Evolutionary conservation across 208 protist species (phyloP), one percentile per base, ranked within the genome.

Genomic region (Leptomonas pyrrhocoris): DNA sequence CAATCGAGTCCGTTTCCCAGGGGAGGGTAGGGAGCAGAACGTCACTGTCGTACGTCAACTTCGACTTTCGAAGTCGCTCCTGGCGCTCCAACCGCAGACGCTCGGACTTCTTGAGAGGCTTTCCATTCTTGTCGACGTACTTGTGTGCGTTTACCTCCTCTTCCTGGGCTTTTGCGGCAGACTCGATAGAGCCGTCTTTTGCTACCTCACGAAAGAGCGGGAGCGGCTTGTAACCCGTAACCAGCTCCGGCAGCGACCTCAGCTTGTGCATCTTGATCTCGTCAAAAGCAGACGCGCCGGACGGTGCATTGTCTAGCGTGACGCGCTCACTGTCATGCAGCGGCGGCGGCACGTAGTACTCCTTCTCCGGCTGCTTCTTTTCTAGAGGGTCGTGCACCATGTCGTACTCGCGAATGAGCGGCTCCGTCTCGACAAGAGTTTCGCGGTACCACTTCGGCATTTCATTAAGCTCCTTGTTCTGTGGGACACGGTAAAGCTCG

Each of bases 1-100:
- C 81, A 43, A 96, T 80, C 21, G 91, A 92, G 66, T 94, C 91
- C 16, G 83, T 87, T 70, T 96, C 91, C 91, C 91, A 96, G 60
- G 91, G 91, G 50, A 96, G 73, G 23, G 84, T 81, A 18, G 91
- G 88, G 30, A 96, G 85, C 38, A 96, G 59, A 67, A 94, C 89
- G 64, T 96, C 88, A 1, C 77, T 73, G 64, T 96, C 88, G 68
- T 90, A 93, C 51, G 88, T 73, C 48, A 93, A 68, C 66, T 94
- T 94, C 18, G 79, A 79, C 69, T 92, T 89, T 38, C 79, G 77
- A 51, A 94, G 64, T 27, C 87, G 86, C 72, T 93, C 83, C 75
- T 92, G 86, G 18, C 88, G 77, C 75, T 94, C 86, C 54, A 80
- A 80, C 16, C 86, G 84, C 73, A 93, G 83, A 19, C 71, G 70